Conservation (phyloP, 2,329 filamentous ascomycete species). For the Aspergillus terreus region DNA sequence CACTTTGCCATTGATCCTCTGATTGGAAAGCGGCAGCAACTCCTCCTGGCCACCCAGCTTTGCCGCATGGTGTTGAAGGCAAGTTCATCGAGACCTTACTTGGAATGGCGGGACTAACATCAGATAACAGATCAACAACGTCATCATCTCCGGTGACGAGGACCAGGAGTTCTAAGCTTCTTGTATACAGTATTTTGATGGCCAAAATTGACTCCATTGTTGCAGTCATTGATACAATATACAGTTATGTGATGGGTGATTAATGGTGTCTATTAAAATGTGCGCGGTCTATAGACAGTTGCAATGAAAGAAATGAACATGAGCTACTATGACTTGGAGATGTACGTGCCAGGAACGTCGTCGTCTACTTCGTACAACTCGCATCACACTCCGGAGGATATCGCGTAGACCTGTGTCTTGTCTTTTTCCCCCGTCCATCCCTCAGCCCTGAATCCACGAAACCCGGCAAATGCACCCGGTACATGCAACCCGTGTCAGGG, state of each 20-base stretch:
- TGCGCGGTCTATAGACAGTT: conserved; percentile 16
- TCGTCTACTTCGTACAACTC: too few species aligned
- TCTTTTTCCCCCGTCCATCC: too few species aligned
- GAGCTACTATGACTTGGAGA: background rate
- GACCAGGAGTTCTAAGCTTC: conserved; percentile 75
- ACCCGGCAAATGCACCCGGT: too few species aligned
- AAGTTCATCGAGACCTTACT: conserved; percentile 10
- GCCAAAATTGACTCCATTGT: conserved; percentile 14
- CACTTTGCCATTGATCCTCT: conserved; percentile 97
- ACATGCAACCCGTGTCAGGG: too few species aligned
- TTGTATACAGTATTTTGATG: conserved; percentile 19
- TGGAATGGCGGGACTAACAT: conserved; percentile 14
- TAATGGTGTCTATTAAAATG: conserved; percentile 14
- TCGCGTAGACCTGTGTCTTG: too few species aligned
- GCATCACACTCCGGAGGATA: too few species aligned
- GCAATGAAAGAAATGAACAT: conserved; percentile 19
- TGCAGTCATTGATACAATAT: conserved; percentile 13
- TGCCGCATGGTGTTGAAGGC: conserved; percentile 98
- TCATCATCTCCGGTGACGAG: conserved; percentile 83
- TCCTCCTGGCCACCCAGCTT: conserved; percentile 92
- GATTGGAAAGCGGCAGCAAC: conserved; percentile 96
- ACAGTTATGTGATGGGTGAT: conserved; percentile 14
- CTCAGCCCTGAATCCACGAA: too few species aligned
- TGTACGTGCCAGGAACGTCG: background rate
- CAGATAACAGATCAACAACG: conserved; percentile 69